Conservation (phyloP, 345 rosid genomes). For the Garcia nutans region DNA sequence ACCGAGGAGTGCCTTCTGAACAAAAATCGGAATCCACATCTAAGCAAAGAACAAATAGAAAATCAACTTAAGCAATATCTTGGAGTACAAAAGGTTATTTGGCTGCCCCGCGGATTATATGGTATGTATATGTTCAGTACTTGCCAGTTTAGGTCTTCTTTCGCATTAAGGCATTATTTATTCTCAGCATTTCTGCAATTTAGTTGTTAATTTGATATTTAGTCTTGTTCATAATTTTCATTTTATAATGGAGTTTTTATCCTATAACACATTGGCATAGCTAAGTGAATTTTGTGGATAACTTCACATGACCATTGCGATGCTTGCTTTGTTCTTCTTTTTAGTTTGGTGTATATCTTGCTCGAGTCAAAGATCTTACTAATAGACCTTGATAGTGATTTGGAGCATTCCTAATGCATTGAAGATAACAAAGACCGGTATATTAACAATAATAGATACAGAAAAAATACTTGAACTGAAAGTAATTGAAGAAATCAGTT, state of each 20-base stretch:
- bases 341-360: not conserved
- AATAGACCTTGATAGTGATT: not conserved
- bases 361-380: not conserved
- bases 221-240: not conserved
- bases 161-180: not conserved
- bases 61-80: slow-evolving; percentile 71
- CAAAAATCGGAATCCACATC: slow-evolving; percentile 74
- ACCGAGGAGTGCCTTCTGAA: slow-evolving; percentile 94
- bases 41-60: slow-evolving; percentile 77
- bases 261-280: not conserved
- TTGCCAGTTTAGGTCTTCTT: slow-evolving; percentile 3
- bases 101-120: slow-evolving; percentile 84
- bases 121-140: slow-evolving; percentile 39
- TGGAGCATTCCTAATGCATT: not conserved
- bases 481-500: not conserved
- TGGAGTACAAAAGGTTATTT: slow-evolving; percentile 63
- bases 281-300: not conserved
- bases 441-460: not conserved
- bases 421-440: not conserved
- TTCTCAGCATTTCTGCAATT: not conserved
- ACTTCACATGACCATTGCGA: not conserved
- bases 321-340: not conserved
- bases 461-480: not conserved
- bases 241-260: slow-evolving; percentile 1
- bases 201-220: not conserved